Evolutionary conservation across 2,329 filamentous ascomycete species (phyloP), one percentile per base, ranked within the genome.

Genomic region (Pseudopithomyces chartarum): DNA sequence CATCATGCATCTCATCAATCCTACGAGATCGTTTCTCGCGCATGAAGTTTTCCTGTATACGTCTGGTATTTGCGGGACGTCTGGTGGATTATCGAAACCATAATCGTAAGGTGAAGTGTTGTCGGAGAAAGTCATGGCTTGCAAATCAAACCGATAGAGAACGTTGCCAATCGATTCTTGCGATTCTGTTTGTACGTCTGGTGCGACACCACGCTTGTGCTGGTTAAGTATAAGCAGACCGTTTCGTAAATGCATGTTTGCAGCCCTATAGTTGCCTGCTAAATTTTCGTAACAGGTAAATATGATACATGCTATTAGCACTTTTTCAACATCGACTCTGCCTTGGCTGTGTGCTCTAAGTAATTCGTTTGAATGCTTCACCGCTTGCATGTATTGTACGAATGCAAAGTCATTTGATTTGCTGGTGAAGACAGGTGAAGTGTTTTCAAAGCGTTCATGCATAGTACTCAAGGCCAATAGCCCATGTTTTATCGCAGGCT

Each of bases 81-180:
- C 58, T 15, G 67, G 66, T 12, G 65, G 59, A 34, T 54, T 59
- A 22, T 64, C 61, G 6, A 66, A 42, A 5, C 54, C 52, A 48
- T 65, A 71, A 6, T 66, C 53, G 56, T 71, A 71, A 8, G 62
- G 63, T 6, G 66, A 67, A 17, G 64, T 44, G 32, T 64, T 62
- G 43, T 72, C 69, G 12, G 69, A 71, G 52, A 71, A 72, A 2
- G 67, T 70, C 68, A 72, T 72, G 22, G 69, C 67, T 51, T 72
- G 68, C 6, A 72, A 50, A 48, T 71, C 67, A 55, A 72, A 68
- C 11, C 68, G 66, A 47, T 65, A 67, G 0, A 72, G 61, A 2
- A 70, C 62, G 39, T 65, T 58, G 2, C 60, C 62, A 23, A 70
- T 64, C 3, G 64, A 56, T 34, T 67, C 63, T 33, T 62, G 58